Conservation (phyloP, 306 rosid species). For the Herpetospermum pedunculosum region DNA sequence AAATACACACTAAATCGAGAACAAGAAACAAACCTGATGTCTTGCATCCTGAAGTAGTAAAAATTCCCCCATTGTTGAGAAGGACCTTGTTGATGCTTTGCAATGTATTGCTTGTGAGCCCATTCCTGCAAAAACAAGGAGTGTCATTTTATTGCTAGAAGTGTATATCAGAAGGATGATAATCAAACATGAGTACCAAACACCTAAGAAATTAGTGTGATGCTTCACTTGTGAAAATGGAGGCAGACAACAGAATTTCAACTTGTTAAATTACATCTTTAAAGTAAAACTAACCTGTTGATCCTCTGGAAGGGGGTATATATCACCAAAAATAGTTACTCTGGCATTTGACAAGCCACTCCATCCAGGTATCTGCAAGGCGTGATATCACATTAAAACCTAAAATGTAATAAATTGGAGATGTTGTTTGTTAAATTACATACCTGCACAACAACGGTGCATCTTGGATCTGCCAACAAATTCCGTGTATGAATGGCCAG, state of each 20-base stretch:
- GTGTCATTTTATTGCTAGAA: background rate
- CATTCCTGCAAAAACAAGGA: constrained; percentile 49
- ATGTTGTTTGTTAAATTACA: constrained; percentile 14
- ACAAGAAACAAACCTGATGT: constrained; percentile 51
- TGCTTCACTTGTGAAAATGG: background rate
- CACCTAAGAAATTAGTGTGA: background rate
- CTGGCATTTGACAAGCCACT: constrained; percentile 98
- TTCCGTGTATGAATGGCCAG: constrained; percentile 95
- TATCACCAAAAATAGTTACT: constrained; percentile 96
- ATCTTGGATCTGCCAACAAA: constrained; percentile 87
- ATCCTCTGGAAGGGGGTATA: constrained; percentile 87
- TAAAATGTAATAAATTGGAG: constrained; percentile 10
- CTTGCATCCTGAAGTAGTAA: constrained; percentile 94
- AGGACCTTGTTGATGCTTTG: constrained; percentile 97
- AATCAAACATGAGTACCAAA: background rate
- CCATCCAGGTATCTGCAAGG: constrained; percentile 94
- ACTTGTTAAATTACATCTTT: background rate
- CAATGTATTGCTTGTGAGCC: constrained; percentile 98
- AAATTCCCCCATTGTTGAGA: constrained; percentile 99
- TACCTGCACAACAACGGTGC: constrained; percentile 99
- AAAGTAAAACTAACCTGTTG: constrained; percentile 50
- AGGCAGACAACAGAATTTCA: background rate
- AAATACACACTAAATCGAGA: background rate
- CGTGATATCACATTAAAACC: constrained; percentile 25
- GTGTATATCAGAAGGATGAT: background rate